These are phyloP conservation scores for Coccomyxa subellipsoidea DNA, from an alignment of 163 green algal species.

Conservation along the genomic window DNA sequence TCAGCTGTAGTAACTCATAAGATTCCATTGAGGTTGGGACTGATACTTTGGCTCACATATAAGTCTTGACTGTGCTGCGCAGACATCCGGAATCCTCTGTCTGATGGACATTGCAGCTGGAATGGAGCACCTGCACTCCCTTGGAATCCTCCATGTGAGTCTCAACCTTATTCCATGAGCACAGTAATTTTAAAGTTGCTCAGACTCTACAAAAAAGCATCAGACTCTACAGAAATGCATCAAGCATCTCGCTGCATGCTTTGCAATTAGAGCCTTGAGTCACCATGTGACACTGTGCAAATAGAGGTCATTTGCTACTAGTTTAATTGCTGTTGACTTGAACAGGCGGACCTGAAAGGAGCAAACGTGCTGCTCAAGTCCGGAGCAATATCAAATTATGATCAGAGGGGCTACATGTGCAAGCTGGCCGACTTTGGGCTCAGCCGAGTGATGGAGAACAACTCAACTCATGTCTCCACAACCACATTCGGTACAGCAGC, in stretches of 20 bases:
- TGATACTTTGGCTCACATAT: too few relatives aligned
- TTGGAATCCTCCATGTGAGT: constrained; percentile 10
- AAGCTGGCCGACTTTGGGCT: constrained; percentile 42
- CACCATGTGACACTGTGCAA: too few relatives aligned
- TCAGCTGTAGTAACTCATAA: too few relatives aligned
- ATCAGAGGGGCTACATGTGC: constrained; percentile 51
- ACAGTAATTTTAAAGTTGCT: too few relatives aligned
- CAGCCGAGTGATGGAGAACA: constrained; percentile 19
- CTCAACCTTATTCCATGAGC: too few relatives aligned
- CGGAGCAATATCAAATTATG: constrained; percentile 25
- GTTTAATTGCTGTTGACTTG: not conserved
- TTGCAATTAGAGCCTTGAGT: too few relatives aligned
- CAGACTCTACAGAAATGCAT: not conserved
- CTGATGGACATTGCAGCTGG: constrained; percentile 13
- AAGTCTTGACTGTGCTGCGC: not conserved
- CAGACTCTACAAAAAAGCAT: too few relatives aligned
- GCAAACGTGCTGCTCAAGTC: constrained; percentile 73
- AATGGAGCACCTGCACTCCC: constrained; percentile 18
- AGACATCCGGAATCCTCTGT: not conserved
- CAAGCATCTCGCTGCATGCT: not conserved
- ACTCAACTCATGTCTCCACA: constrained; percentile 28
- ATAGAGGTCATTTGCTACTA: too few relatives aligned
- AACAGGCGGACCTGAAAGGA: constrained; percentile 56
- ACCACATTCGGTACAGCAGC: constrained; percentile 31
- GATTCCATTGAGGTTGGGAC: too few relatives aligned